A percentile compares a stretch with the other conserved stretches of the same genome.
phyloP scores from a whole-genome alignment of 2,329 filamentous ascomycete species.

The Incumbomyces lentus region DNA sequence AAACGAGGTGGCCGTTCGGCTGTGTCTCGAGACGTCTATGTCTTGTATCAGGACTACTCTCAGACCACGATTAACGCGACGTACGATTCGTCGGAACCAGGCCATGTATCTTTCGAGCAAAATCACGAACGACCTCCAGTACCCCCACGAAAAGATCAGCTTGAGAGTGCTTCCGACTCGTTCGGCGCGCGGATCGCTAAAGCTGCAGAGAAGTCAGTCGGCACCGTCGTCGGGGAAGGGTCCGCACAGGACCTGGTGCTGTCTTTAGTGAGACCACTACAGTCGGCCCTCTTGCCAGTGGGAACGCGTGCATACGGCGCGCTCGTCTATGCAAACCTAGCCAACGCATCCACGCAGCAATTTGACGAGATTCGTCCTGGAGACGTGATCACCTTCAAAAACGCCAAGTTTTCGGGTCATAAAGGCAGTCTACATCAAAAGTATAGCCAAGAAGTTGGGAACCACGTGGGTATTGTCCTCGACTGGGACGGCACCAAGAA shows the following conservation, averaged over 20 bases:
- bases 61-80: slow-evolving; percentile 77
- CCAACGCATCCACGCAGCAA: slow-evolving; percentile 82
- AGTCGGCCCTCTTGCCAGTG: slow-evolving; percentile 64
- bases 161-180: slow-evolving; percentile 72
- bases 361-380: slow-evolving; percentile 88
- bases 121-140: slow-evolving; percentile 75
- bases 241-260: slow-evolving; percentile 66
- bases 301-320: slow-evolving; percentile 87
- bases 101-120: slow-evolving; percentile 68
- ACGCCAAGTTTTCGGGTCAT: slow-evolving; percentile 89
- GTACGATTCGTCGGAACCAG: slow-evolving; percentile 65
- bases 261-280: slow-evolving; percentile 63
- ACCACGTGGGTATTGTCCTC: slow-evolving; percentile 81
- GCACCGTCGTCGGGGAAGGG: slow-evolving; percentile 66
- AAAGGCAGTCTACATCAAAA: slow-evolving; percentile 92
- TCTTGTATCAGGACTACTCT: slow-evolving; percentile 94
- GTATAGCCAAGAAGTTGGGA: slow-evolving; percentile 79
- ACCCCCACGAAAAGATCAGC: slow-evolving; percentile 77
- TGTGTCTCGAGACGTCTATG: slow-evolving; percentile 68
- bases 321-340: slow-evolving; percentile 86
- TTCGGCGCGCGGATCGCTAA: slow-evolving; percentile 66
- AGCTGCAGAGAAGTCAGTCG: slow-evolving; percentile 62
- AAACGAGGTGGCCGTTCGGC: slow-evolving; percentile 60
- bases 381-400: slow-evolving; percentile 86
- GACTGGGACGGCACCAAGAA: slow-evolving; percentile 99